These are phyloP conservation scores for Erodium moschatum DNA, from an alignment of 441 rosid species.

Conservation along the genomic window DNA sequence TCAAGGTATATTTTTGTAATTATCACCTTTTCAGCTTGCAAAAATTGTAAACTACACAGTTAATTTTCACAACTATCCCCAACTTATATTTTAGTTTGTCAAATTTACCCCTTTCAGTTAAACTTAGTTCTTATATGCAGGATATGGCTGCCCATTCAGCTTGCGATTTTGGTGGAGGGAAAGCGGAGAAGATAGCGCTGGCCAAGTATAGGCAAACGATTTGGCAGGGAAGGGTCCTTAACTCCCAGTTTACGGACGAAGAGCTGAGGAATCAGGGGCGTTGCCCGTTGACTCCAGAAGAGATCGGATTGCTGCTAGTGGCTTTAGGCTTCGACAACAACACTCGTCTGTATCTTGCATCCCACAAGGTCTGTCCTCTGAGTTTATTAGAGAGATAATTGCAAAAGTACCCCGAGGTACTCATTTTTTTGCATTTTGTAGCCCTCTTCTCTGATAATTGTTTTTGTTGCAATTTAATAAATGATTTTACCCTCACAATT, in stretches of 20 bases:
- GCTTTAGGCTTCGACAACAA: conserved; percentile 82
- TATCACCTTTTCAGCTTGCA: no score
- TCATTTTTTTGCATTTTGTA: no score
- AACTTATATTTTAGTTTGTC: no score
- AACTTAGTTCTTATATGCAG: conserved; percentile 25
- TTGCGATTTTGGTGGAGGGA: conserved; percentile 98
- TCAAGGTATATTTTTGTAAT: no score
- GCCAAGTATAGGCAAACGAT: conserved; percentile 89
- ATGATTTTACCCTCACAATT: no score
- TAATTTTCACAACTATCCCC: no score
- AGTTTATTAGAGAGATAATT: neutral
- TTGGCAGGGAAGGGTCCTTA: conserved; percentile 95
- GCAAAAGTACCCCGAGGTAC: no score
- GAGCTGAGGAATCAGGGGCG: conserved; percentile 88
- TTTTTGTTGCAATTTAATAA: no score
- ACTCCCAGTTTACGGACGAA: conserved; percentile 87
- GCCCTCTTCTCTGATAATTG: no score
- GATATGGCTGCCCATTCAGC: conserved; percentile 99
- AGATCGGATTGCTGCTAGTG: conserved; percentile 70
- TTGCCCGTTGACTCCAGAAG: conserved; percentile 88
- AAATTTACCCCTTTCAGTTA: no score
- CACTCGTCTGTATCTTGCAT: conserved; percentile 88
- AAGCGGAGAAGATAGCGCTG: conserved; percentile 76
- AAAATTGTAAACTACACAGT: no score
- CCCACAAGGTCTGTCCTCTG: conserved; percentile 58